phyloP scores from a whole-genome alignment of 768 basidiomycete genomes.

The Dentipellis sp. region DNA sequence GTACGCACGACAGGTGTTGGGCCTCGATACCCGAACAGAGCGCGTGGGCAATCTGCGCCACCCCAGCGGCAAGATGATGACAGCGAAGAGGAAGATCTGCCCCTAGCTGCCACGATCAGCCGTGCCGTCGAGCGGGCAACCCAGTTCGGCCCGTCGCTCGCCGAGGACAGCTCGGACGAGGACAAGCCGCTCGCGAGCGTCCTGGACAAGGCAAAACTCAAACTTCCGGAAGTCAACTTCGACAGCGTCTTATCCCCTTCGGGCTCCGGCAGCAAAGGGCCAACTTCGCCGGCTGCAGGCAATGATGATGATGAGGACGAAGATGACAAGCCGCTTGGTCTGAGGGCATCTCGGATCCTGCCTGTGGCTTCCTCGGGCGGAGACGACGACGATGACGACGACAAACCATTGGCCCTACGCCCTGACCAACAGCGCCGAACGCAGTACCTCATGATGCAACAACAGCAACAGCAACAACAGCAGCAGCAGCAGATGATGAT shows the following conservation, averaged over 20 bases:
- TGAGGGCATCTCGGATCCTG: slow-evolving; percentile 46
- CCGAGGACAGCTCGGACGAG: slow-evolving; percentile 46
- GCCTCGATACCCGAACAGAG: slow-evolving; percentile 35
- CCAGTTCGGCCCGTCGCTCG: slow-evolving; percentile 17
- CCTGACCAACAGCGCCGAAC: slow-evolving; percentile 75
- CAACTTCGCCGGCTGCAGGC: not conserved
- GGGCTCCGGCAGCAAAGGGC: slow-evolving; percentile 2
- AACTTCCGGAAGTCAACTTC: slow-evolving; percentile 35
- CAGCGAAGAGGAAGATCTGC: slow-evolving; percentile 76
- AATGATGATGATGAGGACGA: slow-evolving; percentile 6
- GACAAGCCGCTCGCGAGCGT: slow-evolving; percentile 63
- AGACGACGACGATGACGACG: slow-evolving; percentile 46
- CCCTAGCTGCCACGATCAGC: slow-evolving; percentile 55
- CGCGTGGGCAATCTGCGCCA: slow-evolving; percentile 11
- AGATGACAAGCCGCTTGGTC: slow-evolving; percentile 54
- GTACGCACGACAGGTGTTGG: slow-evolving; percentile 53
- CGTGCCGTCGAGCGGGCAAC: slow-evolving; percentile 42
- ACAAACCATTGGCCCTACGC: slow-evolving; percentile 61
- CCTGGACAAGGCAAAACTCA: slow-evolving; percentile 36
- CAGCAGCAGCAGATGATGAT: slow-evolving; percentile 52
- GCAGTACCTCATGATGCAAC: slow-evolving; percentile 33
- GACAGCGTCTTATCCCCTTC: slow-evolving; percentile 21
- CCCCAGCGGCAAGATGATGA: slow-evolving; percentile 23
- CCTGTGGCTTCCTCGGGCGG: slow-evolving; percentile 9
- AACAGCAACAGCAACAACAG: slow-evolving; percentile 43